Conservation (phyloP, 352 stramenopile genomes). For the Phytophthora multivora region DNA sequence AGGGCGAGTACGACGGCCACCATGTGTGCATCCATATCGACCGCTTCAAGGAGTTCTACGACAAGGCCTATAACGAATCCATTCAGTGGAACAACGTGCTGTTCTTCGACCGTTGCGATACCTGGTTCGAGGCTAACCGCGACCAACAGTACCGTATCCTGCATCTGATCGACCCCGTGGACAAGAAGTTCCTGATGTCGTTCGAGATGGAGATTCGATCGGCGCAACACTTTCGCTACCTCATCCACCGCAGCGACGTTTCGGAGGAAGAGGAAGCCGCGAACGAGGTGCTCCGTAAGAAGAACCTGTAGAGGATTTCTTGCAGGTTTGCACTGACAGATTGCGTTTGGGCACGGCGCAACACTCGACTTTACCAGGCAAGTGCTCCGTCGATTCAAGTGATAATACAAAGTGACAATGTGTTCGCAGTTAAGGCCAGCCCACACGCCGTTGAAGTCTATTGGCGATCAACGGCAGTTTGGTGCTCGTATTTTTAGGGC, state of each 20-base stretch:
- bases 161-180: constrained; percentile 63
- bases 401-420: constrained; percentile 29
- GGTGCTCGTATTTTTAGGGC: constrained; percentile 30
- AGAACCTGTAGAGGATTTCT: constrained; percentile 49
- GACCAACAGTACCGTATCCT: constrained; percentile 80
- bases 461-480: constrained; percentile 7
- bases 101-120: constrained; percentile 77
- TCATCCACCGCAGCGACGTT: constrained; percentile 63
- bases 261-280: constrained; percentile 54
- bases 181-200: constrained; percentile 67
- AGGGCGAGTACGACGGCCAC: constrained; percentile 75
- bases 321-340: constrained; percentile 12
- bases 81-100: constrained; percentile 79
- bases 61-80: constrained; percentile 56
- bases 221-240: constrained; percentile 69
- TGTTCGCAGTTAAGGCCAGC: constrained; percentile 2
- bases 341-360: constrained; percentile 18
- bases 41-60: constrained; percentile 68
- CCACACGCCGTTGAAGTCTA: background rate
- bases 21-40: constrained; percentile 81
- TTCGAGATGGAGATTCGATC: constrained; percentile 80
- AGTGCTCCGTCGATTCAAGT: constrained; percentile 30
- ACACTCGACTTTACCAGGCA: constrained; percentile 3
- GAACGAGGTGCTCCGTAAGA: constrained; percentile 63
- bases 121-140: constrained; percentile 63